Base-by-base conservation (phyloP, 176 grass and related monocot genomes). In the Phyllostachys edulis region DNA sequence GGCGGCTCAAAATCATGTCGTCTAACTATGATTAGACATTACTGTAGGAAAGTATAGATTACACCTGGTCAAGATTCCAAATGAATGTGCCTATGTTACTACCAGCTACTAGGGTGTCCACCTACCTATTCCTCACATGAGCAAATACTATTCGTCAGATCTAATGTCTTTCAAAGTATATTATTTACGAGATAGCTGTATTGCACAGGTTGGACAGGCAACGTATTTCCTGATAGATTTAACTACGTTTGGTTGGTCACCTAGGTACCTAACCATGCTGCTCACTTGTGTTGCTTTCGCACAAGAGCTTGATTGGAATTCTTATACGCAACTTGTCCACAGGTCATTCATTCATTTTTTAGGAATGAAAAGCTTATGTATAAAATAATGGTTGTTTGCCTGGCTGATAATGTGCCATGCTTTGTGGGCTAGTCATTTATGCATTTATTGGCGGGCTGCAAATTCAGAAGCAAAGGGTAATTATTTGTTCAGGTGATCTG, bases 221-320 rank as follows among this genome's bases (percentile, higher is more conserved):
- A 67, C 51, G 61, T 75, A 79, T 87, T 65, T 81, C 21, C 12
- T 87, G 40, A 49, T 20, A 75, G 37, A 76, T 37, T 75, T 80
- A 57, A 75, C 15, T 90, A 83, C 37, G 52, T 62, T 84, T 69
- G 69, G 89, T 90, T 76, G 80, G 85, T 84, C 69, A 87, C 75
- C 89, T 87, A 91, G 50, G 24, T 64, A 87, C 89, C 80, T 87
- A 91, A 75, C 62, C 64, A 71, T 71, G 26, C 11, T 41, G 39
- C 71, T 73, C 54, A 57, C 63, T 21, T 59, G 5, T 69, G 41
- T 71, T 86, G 16, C 79, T 83, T 77, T n/a, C 27, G 0, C 54
- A 74, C 37, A 42, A 82, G 51, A 86, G 69, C 63, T 37, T 76
- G 49, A 36, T 51, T 60, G 44, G 38, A 60, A 62, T 69, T n/a